Conservation (phyloP, 495 filamentous ascomycete species). For the Aspergillus sclerotioniger region DNA sequence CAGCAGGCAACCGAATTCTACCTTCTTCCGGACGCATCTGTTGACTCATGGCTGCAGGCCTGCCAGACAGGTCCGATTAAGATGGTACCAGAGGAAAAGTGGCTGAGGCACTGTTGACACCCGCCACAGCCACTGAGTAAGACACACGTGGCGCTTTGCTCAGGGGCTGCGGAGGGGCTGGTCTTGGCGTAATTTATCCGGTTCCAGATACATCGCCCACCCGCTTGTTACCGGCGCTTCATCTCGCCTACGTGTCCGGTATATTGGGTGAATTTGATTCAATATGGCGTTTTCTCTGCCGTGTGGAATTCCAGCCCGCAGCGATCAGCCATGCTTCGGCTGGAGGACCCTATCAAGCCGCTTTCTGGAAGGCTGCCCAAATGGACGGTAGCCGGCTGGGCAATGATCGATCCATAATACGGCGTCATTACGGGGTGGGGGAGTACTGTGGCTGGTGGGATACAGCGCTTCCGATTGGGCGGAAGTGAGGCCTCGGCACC, state of each 20-base stretch:
- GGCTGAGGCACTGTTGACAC: conserved; percentile 2
- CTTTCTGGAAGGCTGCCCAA: no score
- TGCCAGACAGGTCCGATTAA: neutral
- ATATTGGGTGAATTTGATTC: neutral
- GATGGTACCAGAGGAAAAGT: neutral
- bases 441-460: neutral
- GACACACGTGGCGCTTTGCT: conserved; percentile 21
- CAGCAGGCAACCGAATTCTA: no score
- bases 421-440: neutral
- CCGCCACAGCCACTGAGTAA: conserved; percentile 20
- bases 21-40: no score
- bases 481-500: neutral
- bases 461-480: neutral
- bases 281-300: no score
- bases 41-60: no score
- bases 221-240: neutral
- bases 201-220: neutral
- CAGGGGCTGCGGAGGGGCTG: neutral
- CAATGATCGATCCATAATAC: neutral
- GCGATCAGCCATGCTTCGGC: no score
- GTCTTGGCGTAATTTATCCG: neutral
- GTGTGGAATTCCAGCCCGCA: no score
- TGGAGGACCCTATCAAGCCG: no score
- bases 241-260: neutral
- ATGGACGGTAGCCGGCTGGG: no score